Percentiles rank a stretch among this genome's conserved stretches.
phyloP scores from a whole-genome alignment of 73 alveolate genomes.

The Paramecium sonneborni region DNA sequence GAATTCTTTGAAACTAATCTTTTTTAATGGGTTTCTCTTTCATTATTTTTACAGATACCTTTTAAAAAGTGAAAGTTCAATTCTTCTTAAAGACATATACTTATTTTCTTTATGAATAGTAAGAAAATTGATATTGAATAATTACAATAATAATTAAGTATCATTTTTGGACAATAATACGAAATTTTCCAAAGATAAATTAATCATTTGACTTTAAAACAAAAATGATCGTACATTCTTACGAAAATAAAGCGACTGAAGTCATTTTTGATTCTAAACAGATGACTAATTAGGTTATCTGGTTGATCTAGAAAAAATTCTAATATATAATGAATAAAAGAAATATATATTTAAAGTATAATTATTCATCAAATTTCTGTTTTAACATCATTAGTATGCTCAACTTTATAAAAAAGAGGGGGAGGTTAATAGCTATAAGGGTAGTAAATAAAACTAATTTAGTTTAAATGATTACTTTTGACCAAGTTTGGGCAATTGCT shows the following conservation, averaged over 20 bases:
- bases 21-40: not conserved
- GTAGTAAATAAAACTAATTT: not conserved
- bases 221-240: not conserved
- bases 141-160: not conserved
- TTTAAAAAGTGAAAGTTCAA: not conserved
- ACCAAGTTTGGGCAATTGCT: conserved; percentile 44
- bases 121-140: not conserved
- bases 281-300: not conserved
- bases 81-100: not conserved
- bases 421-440: not conserved
- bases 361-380: not conserved
- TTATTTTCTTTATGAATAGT: not conserved
- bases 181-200: not conserved
- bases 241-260: not conserved
- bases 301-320: not conserved
- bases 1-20: not conserved
- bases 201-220: conserved; percentile 15
- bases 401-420: not conserved
- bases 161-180: not conserved
- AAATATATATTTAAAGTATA: not conserved
- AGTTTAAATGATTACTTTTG: not conserved
- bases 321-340: not conserved
- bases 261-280: not conserved
- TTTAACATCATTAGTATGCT: not conserved
- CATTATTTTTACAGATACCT: not conserved